Conservation (phyloP, 2,329 filamentous ascomycete species). For the Capronia americana region DNA sequence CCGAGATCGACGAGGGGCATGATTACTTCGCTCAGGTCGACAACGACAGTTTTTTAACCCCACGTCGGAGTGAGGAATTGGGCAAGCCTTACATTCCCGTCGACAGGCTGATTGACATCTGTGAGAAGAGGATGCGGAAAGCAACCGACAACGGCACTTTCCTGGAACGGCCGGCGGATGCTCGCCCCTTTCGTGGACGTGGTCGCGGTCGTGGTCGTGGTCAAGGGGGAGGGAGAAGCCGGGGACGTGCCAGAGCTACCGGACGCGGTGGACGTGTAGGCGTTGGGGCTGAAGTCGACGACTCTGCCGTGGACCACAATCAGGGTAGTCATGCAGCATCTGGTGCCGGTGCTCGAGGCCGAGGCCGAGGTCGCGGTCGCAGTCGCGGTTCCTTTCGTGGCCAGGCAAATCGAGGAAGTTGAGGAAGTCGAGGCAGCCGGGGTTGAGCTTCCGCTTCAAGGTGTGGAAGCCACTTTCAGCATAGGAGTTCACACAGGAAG, state of each 20-base stretch:
- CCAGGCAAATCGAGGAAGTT: not conserved
- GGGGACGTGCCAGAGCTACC: not conserved
- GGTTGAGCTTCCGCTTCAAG: not conserved
- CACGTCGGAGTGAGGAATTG: not conserved
- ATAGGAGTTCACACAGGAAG: not conserved
- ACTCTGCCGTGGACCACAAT: too few relatives aligned
- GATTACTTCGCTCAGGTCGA: conserved; percentile 3
- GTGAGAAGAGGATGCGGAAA: not conserved
- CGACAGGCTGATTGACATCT: not conserved
- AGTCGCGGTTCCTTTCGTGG: not conserved
- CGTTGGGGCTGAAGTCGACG: not conserved
- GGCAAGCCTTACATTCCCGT: not conserved
- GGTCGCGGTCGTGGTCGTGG: not conserved
- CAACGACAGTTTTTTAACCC: not conserved
- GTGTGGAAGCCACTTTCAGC: not conserved
- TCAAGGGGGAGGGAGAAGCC: not conserved
- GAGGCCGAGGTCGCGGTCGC: not conserved
- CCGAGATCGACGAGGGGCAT: not conserved
- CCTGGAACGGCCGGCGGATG: not conserved
- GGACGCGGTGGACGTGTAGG: not conserved
- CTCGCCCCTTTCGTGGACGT: not conserved
- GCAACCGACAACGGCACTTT: not conserved
- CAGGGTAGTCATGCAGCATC: not conserved
- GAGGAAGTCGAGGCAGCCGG: too few relatives aligned
- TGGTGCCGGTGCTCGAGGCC: not conserved